These are phyloP conservation scores for Marsdenia floribunda DNA, from an alignment of 257 asterid genomes.

Conservation along the genomic window DNA sequence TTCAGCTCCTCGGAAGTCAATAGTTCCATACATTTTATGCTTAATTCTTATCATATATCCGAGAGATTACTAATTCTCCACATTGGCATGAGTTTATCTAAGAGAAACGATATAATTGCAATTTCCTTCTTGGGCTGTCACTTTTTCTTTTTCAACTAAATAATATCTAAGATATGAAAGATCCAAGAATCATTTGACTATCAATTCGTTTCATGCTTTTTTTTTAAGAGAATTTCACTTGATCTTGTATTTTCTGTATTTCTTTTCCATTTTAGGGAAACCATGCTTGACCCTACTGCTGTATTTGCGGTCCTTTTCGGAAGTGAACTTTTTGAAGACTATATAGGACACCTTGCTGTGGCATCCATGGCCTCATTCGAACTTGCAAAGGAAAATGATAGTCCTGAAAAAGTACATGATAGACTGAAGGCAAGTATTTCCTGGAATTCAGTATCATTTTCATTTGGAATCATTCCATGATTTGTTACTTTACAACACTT, in stretches of 20 bases:
- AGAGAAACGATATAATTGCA: not conserved
- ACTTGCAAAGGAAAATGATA: slow-evolving; percentile 44
- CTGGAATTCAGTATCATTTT: not conserved
- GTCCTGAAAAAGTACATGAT: slow-evolving; percentile 56
- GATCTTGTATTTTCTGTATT: slow-evolving; percentile 1
- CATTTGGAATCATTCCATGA: not conserved
- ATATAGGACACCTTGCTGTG: slow-evolving; percentile 71
- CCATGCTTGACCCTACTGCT: slow-evolving; percentile 90
- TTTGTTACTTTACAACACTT: not conserved
- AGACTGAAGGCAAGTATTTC: slow-evolving; percentile 57
- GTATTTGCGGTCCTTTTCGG: slow-evolving; percentile 91
- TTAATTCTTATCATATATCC: not conserved
- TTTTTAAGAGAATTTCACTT: not conserved
- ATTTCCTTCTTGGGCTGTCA: not conserved
- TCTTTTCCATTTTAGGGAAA: slow-evolving; percentile 41
- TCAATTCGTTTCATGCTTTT: not conserved
- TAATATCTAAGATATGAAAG: not conserved
- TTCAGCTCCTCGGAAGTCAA: not conserved
- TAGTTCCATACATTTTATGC: too few species aligned
- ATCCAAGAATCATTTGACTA: not conserved
- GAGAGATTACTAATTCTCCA: not conserved
- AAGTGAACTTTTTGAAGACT: slow-evolving; percentile 89
- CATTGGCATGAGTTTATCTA: not conserved
- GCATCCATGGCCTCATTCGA: slow-evolving; percentile 92
- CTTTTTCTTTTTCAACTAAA: not conserved